phyloP scores from a whole-genome alignment of 78 protist genomes.

The Polysphondylium violaceum region DNA sequence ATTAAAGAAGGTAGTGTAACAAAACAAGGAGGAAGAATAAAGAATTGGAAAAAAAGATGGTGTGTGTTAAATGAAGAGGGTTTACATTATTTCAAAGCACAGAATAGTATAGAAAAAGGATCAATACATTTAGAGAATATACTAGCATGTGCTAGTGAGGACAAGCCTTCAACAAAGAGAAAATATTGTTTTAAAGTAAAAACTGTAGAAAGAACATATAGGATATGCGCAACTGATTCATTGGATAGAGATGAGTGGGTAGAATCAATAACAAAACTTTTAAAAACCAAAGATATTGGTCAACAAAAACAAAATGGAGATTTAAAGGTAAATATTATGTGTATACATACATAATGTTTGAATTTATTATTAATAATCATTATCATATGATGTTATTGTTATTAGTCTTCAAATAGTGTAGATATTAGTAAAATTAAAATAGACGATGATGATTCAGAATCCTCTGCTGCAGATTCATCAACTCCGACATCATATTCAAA shows the following conservation, averaged over 20 bases:
- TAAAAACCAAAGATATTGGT: constrained; percentile 25
- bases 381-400: background rate
- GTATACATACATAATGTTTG: background rate
- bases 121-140: constrained; percentile 30
- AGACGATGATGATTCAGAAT: constrained; percentile 38
- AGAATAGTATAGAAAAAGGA: constrained; percentile 70
- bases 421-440: constrained; percentile 61
- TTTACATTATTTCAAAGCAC: constrained; percentile 66
- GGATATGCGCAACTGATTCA: constrained; percentile 78
- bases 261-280: constrained; percentile 21
- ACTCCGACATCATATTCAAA: constrained; percentile 10
- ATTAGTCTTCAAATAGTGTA: constrained; percentile 31
- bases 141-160: constrained; percentile 6
- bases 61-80: constrained; percentile 76
- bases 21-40: constrained; percentile 76
- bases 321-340: constrained; percentile 6
- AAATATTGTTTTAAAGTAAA: constrained; percentile 66
- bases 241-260: constrained; percentile 74
- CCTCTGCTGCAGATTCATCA: constrained; percentile 35
- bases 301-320: background rate
- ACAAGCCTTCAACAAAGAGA: constrained; percentile 48
- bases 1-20: constrained; percentile 73
- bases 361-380: background rate
- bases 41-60: constrained; percentile 78
- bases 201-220: constrained; percentile 60